A percentile compares a stretch with the other conserved stretches of the same genome.
Evolutionary conservation across 2,329 filamentous ascomycete genomes (phyloP).

Genomic region (Apiospora saccharicola): DNA sequence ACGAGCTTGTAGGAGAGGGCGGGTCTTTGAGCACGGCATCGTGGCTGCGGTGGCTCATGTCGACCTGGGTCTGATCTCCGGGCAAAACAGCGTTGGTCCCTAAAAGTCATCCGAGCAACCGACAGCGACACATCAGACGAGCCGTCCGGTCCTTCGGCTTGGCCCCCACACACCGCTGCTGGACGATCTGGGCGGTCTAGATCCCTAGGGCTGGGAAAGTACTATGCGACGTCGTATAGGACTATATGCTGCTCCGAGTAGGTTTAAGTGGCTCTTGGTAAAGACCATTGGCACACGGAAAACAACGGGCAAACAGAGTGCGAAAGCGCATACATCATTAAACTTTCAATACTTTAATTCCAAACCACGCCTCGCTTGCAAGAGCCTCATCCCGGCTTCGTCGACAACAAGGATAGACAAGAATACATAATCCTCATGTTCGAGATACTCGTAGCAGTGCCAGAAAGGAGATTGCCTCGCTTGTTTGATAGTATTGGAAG

Average conservation of each 20-base stretch:
- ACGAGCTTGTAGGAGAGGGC: too few relatives aligned
- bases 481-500: neutral
- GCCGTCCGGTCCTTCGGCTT: too few relatives aligned
- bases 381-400: neutral
- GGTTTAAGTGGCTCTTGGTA: neutral
- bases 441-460: neutral
- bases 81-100: too few relatives aligned
- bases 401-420: neutral
- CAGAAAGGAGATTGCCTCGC: neutral
- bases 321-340: neutral
- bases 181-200: neutral
- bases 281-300: neutral
- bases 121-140: too few relatives aligned
- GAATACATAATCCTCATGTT: neutral
- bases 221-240: neutral
- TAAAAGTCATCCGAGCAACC: too few relatives aligned
- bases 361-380: neutral
- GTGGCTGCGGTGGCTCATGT: too few relatives aligned
- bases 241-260: neutral
- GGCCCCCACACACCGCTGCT: too few relatives aligned
- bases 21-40: too few relatives aligned
- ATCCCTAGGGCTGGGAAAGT: neutral
- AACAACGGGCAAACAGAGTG: neutral
- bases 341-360: neutral
- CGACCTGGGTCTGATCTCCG: too few relatives aligned